Evolutionary conservation across 2,329 filamentous ascomycete species (phyloP).

Genomic region (Colletotrichum sp.): DNA sequence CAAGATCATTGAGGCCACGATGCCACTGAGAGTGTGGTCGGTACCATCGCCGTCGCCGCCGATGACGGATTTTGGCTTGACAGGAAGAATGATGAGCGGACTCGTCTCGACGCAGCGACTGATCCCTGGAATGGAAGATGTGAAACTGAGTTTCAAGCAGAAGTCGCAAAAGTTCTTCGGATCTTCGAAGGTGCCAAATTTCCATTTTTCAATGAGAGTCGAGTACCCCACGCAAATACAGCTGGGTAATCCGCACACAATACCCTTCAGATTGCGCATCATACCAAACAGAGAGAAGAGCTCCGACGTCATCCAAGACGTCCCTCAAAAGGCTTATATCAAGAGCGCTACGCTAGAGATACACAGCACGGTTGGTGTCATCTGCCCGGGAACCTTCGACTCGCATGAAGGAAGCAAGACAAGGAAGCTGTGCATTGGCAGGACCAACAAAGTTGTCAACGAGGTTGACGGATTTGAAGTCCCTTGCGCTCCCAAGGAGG

Average conservation of each 20-base stretch:
- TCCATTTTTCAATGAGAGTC: slow-evolving; percentile 30
- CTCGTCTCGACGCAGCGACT: slow-evolving; percentile 29
- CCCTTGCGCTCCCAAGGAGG: background rate
- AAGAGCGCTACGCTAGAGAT: slow-evolving; percentile 21
- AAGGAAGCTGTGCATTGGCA: background rate
- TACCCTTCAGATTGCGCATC: slow-evolving; percentile 27
- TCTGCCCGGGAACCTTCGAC: slow-evolving; percentile 13
- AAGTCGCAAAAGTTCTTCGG: slow-evolving; percentile 35
- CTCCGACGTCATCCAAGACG: slow-evolving; percentile 15
- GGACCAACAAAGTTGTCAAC: background rate
- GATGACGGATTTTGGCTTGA: slow-evolving; percentile 22
- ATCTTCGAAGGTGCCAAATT: slow-evolving; percentile 35
- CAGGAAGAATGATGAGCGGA: background rate
- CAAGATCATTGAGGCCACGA: slow-evolving; percentile 1
- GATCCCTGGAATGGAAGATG: slow-evolving; percentile 32
- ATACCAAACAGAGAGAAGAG: slow-evolving; percentile 19
- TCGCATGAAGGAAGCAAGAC: background rate
- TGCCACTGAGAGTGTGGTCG: slow-evolving; percentile 27
- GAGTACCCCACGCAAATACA: slow-evolving; percentile 33
- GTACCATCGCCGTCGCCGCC: slow-evolving; percentile 4
- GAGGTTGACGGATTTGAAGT: background rate
- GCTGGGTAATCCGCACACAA: slow-evolving; percentile 25
- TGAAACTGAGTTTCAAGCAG: slow-evolving; percentile 34
- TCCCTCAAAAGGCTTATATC: slow-evolving; percentile 20
- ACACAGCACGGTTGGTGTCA: slow-evolving; percentile 14